Percentiles rank a stretch among this genome's conserved stretches.
Evolutionary conservation across 352 stramenopile species (phyloP).

Genomic region (Aphanomyces cochlioides): DNA sequence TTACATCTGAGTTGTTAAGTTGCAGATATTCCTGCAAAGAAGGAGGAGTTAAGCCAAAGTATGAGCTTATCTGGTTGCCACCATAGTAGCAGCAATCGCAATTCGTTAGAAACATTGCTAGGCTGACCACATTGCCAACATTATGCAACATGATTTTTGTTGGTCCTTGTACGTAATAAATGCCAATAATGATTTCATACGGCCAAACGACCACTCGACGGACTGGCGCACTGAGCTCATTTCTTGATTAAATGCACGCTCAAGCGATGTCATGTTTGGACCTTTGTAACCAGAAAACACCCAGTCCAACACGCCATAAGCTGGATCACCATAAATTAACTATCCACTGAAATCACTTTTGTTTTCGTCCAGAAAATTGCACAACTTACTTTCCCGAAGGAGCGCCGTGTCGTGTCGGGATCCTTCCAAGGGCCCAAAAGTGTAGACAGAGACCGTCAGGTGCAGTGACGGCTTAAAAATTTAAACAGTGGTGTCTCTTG

Average conservation of each 20-base stretch:
- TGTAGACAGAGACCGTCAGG: too few relatives aligned
- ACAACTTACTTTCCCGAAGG: too few relatives aligned
- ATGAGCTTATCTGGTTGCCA: neutral
- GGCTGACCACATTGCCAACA: neutral
- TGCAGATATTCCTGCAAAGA: conserved; percentile 1
- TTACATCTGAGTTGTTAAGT: neutral
- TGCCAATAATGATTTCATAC: conserved; percentile 30
- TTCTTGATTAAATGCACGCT: neutral
- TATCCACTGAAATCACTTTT: too few relatives aligned
- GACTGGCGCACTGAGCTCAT: conserved; percentile 29
- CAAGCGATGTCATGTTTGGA: too few relatives aligned
- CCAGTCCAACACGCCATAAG: too few relatives aligned
- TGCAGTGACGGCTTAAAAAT: too few relatives aligned
- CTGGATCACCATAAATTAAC: too few relatives aligned
- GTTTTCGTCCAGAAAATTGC: too few relatives aligned
- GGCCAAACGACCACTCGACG: conserved; percentile 32
- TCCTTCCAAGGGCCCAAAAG: too few relatives aligned
- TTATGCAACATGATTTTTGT: conserved; percentile 7
- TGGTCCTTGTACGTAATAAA: conserved; percentile 30
- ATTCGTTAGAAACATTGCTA: neutral
- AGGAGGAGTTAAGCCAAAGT: neutral
- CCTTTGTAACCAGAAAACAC: too few relatives aligned
- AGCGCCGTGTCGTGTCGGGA: too few relatives aligned
- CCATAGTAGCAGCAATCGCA: conserved; percentile 1
- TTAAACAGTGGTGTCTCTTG: too few relatives aligned